Conservation (phyloP, 257 asterid genomes). For the Linderniella brevidens region DNA sequence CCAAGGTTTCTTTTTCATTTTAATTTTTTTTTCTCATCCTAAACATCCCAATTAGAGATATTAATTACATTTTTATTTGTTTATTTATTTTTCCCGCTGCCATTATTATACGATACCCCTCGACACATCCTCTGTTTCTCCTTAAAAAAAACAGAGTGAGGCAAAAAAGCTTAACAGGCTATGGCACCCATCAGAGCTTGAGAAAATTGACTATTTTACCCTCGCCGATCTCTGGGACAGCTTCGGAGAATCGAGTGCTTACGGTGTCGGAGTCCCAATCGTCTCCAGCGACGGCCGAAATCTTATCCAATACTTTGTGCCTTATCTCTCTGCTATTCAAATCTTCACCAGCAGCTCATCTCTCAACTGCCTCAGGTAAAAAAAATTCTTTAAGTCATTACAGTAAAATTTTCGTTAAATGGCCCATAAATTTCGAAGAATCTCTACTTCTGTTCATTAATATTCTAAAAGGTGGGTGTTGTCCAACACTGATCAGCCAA, state of each 20-base stretch:
- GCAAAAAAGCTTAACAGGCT: constrained; percentile 65
- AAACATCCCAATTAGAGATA: no score
- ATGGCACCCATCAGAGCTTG: constrained; percentile 92
- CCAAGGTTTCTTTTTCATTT: constrained; percentile 19
- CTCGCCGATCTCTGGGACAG: constrained; percentile 80
- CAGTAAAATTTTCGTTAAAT: no score
- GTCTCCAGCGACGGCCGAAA: constrained; percentile 48
- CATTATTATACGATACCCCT: background rate
- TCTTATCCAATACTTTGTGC: constrained; percentile 70
- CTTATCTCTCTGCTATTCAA: constrained; percentile 93
- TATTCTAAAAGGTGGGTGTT: no score
- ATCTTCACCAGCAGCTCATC: constrained; percentile 69
- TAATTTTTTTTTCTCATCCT: background rate
- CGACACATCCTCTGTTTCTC: constrained; percentile 2
- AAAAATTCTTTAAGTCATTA: no score
- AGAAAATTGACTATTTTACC: constrained; percentile 63
- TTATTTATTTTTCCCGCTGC: no score
- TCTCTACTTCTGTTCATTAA: no score
- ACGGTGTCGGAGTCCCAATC: constrained; percentile 85
- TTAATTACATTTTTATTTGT: no score
- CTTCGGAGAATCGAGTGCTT: constrained; percentile 89
- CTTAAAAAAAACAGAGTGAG: constrained; percentile 31
- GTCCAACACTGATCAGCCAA: no score
- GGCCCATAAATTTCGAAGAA: no score
- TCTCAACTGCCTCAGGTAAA: constrained; percentile 10